A percentile compares a stretch with the other conserved stretches of the same genome.
Conservation (phyloP, 2,329 filamentous ascomycete genomes). For the Aphanocladium album region DNA sequence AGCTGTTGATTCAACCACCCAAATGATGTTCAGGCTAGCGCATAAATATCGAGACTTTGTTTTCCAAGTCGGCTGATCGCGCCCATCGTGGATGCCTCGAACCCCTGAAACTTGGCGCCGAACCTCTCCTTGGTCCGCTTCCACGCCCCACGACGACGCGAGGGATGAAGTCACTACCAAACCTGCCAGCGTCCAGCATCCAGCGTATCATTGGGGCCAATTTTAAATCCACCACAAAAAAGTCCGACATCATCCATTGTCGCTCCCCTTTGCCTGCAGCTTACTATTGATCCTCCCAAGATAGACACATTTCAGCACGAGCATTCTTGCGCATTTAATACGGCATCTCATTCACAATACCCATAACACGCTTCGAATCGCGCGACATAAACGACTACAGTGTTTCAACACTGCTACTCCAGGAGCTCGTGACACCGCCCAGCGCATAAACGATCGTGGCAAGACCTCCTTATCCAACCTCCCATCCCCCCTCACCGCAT, state of each 20-base stretch:
- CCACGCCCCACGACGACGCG: not conserved
- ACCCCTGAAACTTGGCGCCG: not conserved
- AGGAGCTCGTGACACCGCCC: not conserved
- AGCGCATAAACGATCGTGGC: not conserved
- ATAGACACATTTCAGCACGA: not conserved
- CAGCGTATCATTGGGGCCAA: slow-evolving; percentile 5
- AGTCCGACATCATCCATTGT: not conserved
- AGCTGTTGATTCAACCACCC: no score
- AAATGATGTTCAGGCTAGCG: no score
- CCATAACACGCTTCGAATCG: no score
- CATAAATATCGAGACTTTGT: no score
- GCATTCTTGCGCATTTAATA: not conserved
- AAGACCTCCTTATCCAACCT: not conserved
- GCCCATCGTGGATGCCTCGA: no score
- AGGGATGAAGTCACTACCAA: not conserved
- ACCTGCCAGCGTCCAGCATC: not conserved
- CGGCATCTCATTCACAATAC: not conserved
- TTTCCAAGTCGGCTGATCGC: no score
- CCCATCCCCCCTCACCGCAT: not conserved
- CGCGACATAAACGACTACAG: no score
- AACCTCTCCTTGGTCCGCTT: not conserved
- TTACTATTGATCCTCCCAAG: not conserved
- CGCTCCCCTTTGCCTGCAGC: not conserved
- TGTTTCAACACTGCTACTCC: not conserved
- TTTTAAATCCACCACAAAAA: slow-evolving; percentile 10